A percentile compares a stretch with the other conserved stretches of the same genome.
These are phyloP conservation scores for Fraxinus pennsylvanica DNA, from an alignment of 257 asterid genomes.

Conservation along the genomic window DNA sequence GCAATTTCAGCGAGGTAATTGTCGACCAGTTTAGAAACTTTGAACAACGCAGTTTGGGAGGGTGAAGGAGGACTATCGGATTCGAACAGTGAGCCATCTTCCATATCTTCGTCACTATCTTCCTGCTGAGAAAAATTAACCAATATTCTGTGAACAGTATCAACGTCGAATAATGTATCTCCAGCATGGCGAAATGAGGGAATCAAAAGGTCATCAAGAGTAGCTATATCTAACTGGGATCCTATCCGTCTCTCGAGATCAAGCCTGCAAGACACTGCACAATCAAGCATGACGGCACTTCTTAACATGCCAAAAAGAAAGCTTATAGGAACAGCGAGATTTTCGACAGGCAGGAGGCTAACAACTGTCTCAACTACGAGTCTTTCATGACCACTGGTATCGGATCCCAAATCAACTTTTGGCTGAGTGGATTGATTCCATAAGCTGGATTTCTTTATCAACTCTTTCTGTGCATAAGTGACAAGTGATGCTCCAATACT, in stretches of 20 bases:
- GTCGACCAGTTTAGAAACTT: constrained; percentile 83
- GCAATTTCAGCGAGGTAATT: constrained; percentile 88
- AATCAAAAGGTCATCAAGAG: constrained; percentile 83
- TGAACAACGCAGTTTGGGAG: constrained; percentile 71
- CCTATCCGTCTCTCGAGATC: constrained; percentile 91
- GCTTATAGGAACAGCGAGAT: constrained; percentile 68
- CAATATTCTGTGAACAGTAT: constrained; percentile 77
- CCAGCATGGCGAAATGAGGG: constrained; percentile 78
- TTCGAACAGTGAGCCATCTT: constrained; percentile 71
- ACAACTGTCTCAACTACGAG: constrained; percentile 83
- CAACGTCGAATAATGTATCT: constrained; percentile 86
- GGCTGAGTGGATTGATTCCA: constrained; percentile 63
- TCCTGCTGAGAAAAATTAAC: constrained; percentile 80
- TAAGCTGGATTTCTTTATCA: constrained; percentile 64
- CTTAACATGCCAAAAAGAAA: constrained; percentile 78
- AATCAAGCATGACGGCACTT: constrained; percentile 80
- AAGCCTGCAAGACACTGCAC: constrained; percentile 65
- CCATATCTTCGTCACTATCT: constrained; percentile 79
- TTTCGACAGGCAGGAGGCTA: constrained; percentile 87
- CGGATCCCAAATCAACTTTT: constrained; percentile 39
- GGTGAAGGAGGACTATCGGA: constrained; percentile 71
- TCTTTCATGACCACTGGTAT: constrained; percentile 50
- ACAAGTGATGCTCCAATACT: constrained; percentile 89
- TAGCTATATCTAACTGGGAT: constrained; percentile 72
- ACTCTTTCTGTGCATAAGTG: constrained; percentile 73